Evolutionary conservation across 768 basidiomycete species (phyloP), one percentile per base, ranked within the genome.

Genomic region (Pulveroboletus sp.): DNA sequence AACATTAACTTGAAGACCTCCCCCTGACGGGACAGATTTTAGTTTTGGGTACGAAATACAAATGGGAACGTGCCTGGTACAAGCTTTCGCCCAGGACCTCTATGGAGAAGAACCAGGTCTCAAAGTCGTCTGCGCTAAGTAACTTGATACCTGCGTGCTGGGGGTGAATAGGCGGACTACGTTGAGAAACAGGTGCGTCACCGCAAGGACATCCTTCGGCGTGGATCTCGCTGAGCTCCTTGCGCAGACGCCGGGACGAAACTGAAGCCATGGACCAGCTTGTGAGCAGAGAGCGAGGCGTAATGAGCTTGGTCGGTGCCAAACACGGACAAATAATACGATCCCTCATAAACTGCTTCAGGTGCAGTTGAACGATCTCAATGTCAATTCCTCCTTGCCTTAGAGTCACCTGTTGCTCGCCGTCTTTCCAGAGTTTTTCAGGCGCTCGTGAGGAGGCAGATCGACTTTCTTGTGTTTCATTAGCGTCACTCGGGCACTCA

Each of bases 31-130:
- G 15, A 26, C 27, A 42, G 5, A 9, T n/a, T 17, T 46, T 9
- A 62, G 50, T 18, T n/a, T 51, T 24, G 33, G 26, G 37, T n/a
- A 18, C 17, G 9, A 21, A 5, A 6, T 4, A 24, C 13, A 9
- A 6, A 43, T 26, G 27, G 43, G 69, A 47, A 14, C 62, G 14
- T 59, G 84, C 91, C 73, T 81, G 64, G 71, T 89, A 94, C 54
- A 86, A 64, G 38, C 83, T 86, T 48, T 93, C 86, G 21, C 92
- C 92, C 73, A 91, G 78, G 46, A 93, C 85, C 65, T 89, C 82
- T 61, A 93, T 81, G 3, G 83, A 77, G 62, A 93, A 82, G 59
- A 75, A 67, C 91, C 91, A 93, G 27, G 76, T 83, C 55, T 77
- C 69, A 58, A 91, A 84, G 70, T 92, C 83, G 46, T 91, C 86